Evolutionary conservation across 345 rosid genomes (phyloP).

Genomic region (Xanthoceras sorbifolium): DNA sequence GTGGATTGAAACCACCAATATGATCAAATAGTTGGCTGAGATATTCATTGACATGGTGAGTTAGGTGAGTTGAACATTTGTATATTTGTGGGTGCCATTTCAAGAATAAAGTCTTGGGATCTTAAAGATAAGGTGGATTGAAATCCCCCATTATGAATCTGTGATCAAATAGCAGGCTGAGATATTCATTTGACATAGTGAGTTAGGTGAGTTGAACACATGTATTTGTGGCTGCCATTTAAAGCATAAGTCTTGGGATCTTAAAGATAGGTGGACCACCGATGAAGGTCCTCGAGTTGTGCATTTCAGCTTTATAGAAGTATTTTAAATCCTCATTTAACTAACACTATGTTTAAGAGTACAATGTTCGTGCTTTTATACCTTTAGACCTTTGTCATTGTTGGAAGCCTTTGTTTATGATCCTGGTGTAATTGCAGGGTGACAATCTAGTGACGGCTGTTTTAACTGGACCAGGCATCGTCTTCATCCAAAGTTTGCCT

Average conservation of each 20-base stretch:
- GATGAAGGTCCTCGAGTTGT: not conserved
- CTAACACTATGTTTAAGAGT: not conserved
- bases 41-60: not conserved
- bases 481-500: conserved; percentile 95
- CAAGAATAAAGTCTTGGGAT: not conserved
- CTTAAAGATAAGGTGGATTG: no score
- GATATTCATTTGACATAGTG: not conserved
- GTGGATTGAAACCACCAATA: not conserved
- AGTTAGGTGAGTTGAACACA: not conserved
- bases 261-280: not conserved
- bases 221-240: not conserved
- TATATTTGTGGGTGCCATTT: not conserved
- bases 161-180: conserved; percentile 5
- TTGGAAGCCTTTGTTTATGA: not conserved
- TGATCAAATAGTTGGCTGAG: conserved; percentile 1
- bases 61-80: not conserved
- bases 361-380: not conserved
- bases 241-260: not conserved
- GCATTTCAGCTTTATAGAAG: not conserved
- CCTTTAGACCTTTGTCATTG: no score
- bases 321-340: conserved; percentile 1
- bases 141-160: not conserved
- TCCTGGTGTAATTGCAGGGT: conserved; percentile 55
- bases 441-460: conserved; percentile 83
- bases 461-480: conserved; percentile 96